phyloP scores from a whole-genome alignment of 1,284 basidiomycete species.

The Malassezia arunalokei region DNA sequence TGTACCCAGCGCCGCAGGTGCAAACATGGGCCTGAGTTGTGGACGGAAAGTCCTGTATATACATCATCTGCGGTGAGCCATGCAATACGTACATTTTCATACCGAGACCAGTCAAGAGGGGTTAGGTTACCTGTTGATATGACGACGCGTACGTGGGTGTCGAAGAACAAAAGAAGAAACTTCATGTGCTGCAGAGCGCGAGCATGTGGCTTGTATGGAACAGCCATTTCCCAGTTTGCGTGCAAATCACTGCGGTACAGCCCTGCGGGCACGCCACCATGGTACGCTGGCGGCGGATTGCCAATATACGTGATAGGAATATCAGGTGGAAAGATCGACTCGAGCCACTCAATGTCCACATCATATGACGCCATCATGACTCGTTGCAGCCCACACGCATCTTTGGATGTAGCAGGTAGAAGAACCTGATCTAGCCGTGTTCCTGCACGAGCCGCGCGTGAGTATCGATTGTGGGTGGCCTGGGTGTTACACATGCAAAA shows the following conservation, averaged over 20 bases:
- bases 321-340: conserved; percentile 22
- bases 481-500: neutral
- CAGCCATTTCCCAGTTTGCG: conserved; percentile 25
- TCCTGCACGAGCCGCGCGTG: conserved; percentile 11
- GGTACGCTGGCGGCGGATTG: conserved; percentile 19
- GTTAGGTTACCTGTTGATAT: conserved; percentile 37
- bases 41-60: conserved; percentile 35
- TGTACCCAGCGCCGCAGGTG: neutral
- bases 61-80: conserved; percentile 16
- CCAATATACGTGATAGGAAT: conserved; percentile 30
- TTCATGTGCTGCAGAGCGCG: conserved; percentile 35
- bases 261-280: conserved; percentile 16
- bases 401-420: conserved; percentile 22
- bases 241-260: conserved; percentile 19
- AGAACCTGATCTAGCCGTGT: conserved; percentile 20
- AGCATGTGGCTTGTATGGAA: conserved; percentile 21
- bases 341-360: conserved; percentile 35
- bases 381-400: conserved; percentile 18
- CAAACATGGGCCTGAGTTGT: neutral
- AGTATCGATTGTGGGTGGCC: conserved; percentile 28
- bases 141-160: conserved; percentile 22
- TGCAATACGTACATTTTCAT: conserved; percentile 28
- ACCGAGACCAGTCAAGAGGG: conserved; percentile 34
- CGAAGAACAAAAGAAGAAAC: conserved; percentile 31
- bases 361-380: conserved; percentile 35